Base-by-base conservation (phyloP, 257 asterid species). In the Dorcoceras hygrometricum region DNA sequence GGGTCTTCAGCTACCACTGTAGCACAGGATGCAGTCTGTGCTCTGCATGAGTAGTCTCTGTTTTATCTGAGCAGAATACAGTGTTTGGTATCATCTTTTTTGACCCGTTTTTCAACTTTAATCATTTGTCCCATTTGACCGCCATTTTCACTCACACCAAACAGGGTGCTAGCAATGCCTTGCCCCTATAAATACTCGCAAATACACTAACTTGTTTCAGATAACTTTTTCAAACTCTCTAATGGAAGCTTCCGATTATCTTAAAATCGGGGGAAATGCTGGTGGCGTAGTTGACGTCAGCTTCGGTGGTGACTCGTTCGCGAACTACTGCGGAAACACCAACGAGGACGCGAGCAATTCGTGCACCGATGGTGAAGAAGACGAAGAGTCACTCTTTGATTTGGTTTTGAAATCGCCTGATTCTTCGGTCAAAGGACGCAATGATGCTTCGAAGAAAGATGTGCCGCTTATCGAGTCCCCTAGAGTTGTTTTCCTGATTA, bases 301-400 rank as follows among this genome's bases (percentile, higher is more conserved):
- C n/a, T 18, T 22, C 20, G 20, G 54, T 22, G 8, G 54, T 1
- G 22, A 46, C 7, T 46, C 8, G 14, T 16, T 16, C 54, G 5
- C 54, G 20, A 46, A 46, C 14, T 3, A 39, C 7, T 46, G 54
- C 54, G 54, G 22, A 14, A 46, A 46, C 54, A 6, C 20, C 8
- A 46, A 46, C 8, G 19, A 46, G 8, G 22, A 18, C 8, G 67
- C 65, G 73, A 70, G 68, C n/a, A 62, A 62, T 57, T 62, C 80
- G 31, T 64, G 16, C 51, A n/a, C 51, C 53, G 69, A 75, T 1
- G 84, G 71, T 1, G 90, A 81, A 28, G 92, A 80, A 19, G 78
- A 80, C 29, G 89, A 84, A 1, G 93, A 84, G 26, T 86, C 95
- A 8, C 84, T 92, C 77, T 84, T 89, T 65, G 97, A 87, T 69